phyloP scores from a whole-genome alignment of 148 eudicot genomes.

The Silene latifolia region DNA sequence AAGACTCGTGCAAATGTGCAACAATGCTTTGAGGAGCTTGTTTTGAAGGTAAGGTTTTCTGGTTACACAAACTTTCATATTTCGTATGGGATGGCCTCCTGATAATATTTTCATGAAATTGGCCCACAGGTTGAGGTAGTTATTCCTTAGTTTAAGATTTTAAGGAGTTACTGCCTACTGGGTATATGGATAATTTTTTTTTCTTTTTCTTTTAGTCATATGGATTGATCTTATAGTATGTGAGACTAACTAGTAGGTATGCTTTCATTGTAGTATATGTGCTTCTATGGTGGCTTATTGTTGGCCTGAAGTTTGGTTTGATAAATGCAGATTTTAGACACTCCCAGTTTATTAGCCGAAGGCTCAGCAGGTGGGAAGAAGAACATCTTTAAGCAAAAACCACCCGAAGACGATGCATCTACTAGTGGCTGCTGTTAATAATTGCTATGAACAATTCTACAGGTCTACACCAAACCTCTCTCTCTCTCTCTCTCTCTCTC shows the following conservation, averaged over 20 bases:
- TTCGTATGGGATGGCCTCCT: no score
- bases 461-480: neutral
- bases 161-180: no score
- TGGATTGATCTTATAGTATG: no score
- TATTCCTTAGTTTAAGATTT: neutral
- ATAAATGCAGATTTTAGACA: conserved; percentile 67
- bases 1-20: conserved; percentile 69
- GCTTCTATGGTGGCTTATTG: neutral
- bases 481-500: no score
- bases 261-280: neutral
- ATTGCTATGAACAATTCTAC: neutral
- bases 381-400: conserved; percentile 67
- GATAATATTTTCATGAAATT: no score
- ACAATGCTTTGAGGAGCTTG: conserved; percentile 78
- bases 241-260: neutral
- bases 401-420: conserved; percentile 51
- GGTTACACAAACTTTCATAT: neutral
- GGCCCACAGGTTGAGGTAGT: neutral
- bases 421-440: conserved; percentile 71
- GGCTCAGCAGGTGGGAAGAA: conserved; percentile 59
- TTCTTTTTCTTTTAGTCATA: no score
- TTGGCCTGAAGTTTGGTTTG: neutral
- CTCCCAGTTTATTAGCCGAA: conserved; percentile 80
- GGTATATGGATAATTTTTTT: no score
- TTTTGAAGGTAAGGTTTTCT: conserved; percentile 50